Base-by-base conservation (phyloP, 495 filamentous ascomycete species). In the Penicillium malachiteum region DNA sequence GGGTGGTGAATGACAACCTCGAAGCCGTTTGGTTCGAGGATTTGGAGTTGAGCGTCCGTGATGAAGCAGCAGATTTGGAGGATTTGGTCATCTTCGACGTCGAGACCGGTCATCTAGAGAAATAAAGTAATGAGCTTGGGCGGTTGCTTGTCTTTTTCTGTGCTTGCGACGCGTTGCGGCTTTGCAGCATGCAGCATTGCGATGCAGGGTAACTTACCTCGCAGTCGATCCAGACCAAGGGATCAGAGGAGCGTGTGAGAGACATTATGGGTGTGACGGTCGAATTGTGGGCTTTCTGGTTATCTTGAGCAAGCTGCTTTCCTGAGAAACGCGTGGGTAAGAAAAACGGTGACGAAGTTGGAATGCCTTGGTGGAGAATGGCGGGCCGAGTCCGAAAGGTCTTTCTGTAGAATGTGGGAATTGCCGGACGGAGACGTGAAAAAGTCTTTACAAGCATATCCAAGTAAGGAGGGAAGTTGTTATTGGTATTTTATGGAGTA, bases 31-130 rank as follows among this genome's bases (percentile, higher is more conserved):
- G 82, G 72, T 42, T 97, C 92, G 11, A 96, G 71, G 30, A 96
- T 64, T 38, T 89, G 78, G 18, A 98, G 81, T 37, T 92, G 72
- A 41, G 81, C 78, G 62, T 93, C 84, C 7, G 95, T 98, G 66
- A 98, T 82, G 73, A 95, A 88, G 75, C 94, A 98, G 71, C 87
- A 94, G 32, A 98, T 88, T 66, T 95, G 90, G 59, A 98, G 83
- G 64, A 98, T 96, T 13, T 84, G 81, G 63, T 97, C 95, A 16
- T 70, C 82, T 31, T 87, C 82, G 2, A 84, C 75, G 68, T 96
- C 78, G 4, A 98, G 84, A 3, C 94, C 94, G 3, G 95, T 97
- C 94, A 98, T 98, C 92, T 96, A 58, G 47, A 17, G 18, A 41
- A 16, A 26, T 50, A 14, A 13, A 30, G 52, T 62, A 10, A 52